A percentile compares a stretch with the other conserved stretches of the same genome.
Evolutionary conservation across 2,329 filamentous ascomycete species (phyloP).

Genomic region (Aspergillus neotritici): DNA sequence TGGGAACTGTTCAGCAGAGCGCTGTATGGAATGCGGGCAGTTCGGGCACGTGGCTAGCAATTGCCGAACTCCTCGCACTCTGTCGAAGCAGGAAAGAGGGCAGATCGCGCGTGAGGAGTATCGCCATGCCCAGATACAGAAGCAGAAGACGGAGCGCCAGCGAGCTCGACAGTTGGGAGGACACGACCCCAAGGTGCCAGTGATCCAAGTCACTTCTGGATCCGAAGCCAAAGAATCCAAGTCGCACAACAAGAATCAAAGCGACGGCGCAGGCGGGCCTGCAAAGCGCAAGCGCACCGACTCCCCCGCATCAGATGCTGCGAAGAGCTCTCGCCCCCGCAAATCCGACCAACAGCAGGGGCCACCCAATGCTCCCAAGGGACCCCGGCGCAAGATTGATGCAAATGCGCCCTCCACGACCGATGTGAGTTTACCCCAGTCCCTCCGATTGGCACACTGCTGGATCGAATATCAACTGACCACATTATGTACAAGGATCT

Average conservation of each 20-base stretch:
- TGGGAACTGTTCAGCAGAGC: constrained; percentile 33
- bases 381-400: constrained; percentile 20
- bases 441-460: not conserved
- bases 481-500: constrained; percentile 26
- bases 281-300: constrained; percentile 32
- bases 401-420: constrained; percentile 16
- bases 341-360: constrained; percentile 17
- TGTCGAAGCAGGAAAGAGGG: constrained; percentile 35
- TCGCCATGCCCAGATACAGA: constrained; percentile 28
- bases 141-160: constrained; percentile 34
- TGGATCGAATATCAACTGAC: not conserved
- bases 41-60: constrained; percentile 35
- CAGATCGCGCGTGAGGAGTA: constrained; percentile 35
- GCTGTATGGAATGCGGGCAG: constrained; percentile 42
- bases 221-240: constrained; percentile 10
- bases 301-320: constrained; percentile 17
- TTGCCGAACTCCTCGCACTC: constrained; percentile 30
- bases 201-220: constrained; percentile 27
- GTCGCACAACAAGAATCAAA: constrained; percentile 8
- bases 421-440: constrained; percentile 12
- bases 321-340: constrained; percentile 24
- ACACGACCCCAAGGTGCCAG: constrained; percentile 42
- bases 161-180: constrained; percentile 39
- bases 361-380: constrained; percentile 23
- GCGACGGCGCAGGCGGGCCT: constrained; percentile 5